Evolutionary conservation across 2,329 filamentous ascomycete genomes (phyloP).

Genomic region (Dothideomycetes sp.): DNA sequence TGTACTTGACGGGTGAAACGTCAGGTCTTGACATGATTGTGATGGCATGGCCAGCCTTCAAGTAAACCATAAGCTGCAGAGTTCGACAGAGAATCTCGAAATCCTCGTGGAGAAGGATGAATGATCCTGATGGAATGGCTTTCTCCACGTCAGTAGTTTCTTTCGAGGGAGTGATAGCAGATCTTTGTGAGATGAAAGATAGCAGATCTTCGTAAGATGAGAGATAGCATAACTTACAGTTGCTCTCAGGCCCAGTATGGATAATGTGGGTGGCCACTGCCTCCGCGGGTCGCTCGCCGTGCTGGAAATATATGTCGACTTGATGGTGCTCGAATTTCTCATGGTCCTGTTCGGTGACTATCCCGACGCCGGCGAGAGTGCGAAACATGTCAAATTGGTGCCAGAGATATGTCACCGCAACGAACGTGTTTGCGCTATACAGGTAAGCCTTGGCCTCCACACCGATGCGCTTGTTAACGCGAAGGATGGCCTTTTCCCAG

Average conservation of each 20-base stretch:
- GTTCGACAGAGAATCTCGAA: not conserved
- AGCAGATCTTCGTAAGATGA: too few species aligned
- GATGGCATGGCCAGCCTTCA: slow-evolving; percentile 2
- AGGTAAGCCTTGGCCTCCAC: not conserved
- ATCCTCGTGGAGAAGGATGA: not conserved
- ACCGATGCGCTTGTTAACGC: slow-evolving; percentile 2
- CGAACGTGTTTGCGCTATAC: not conserved
- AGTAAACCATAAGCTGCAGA: not conserved
- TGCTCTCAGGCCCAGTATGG: not conserved
- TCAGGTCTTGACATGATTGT: not conserved
- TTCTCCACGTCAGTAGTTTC: not conserved
- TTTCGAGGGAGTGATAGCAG: too few species aligned
- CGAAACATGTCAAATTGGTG: too few species aligned
- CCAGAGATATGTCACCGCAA: too few species aligned
- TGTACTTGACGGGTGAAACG: not conserved
- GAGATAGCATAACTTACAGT: too few species aligned
- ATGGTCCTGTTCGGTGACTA: slow-evolving; percentile 2
- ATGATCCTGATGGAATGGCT: not conserved
- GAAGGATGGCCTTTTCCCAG: slow-evolving; percentile 3
- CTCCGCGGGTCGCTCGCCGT: not conserved
- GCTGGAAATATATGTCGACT: slow-evolving; percentile 1
- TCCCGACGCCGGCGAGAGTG: slow-evolving; percentile 2
- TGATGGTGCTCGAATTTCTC: not conserved
- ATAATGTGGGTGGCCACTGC: not conserved
- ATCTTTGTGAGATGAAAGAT: too few species aligned